Percentiles rank a stretch among this genome's conserved stretches.
These are phyloP conservation scores for Xylaria sp. DNA, from an alignment of 2,329 filamentous ascomycete genomes.

Conservation along the genomic window DNA sequence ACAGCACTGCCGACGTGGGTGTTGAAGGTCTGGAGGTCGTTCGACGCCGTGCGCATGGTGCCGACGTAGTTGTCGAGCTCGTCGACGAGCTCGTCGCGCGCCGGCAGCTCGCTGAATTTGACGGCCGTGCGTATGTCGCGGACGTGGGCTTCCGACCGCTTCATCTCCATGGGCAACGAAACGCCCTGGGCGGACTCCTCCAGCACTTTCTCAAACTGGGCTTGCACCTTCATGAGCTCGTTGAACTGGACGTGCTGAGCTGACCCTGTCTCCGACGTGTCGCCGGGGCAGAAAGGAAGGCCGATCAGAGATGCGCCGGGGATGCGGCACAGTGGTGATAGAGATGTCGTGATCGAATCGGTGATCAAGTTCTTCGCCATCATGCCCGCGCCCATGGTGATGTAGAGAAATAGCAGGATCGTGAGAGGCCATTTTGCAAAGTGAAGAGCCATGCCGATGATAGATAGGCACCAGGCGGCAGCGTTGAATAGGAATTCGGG, in stretches of 20 bases:
- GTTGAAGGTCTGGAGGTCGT: constrained; percentile 75
- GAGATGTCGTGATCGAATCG: constrained; percentile 59
- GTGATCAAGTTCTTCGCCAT: constrained; percentile 65
- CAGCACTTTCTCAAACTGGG: constrained; percentile 75
- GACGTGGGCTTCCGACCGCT: constrained; percentile 72
- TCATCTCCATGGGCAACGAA: constrained; percentile 76
- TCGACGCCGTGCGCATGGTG: constrained; percentile 64
- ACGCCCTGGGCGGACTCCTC: constrained; percentile 67
- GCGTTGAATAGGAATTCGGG: constrained; percentile 45
- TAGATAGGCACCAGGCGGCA: constrained; percentile 54
- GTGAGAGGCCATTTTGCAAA: constrained; percentile 68
- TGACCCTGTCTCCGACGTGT: constrained; percentile 28
- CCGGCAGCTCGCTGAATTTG: constrained; percentile 67
- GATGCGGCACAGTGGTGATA: constrained; percentile 71
- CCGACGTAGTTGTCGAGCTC: constrained; percentile 80
- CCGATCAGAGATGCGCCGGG: constrained; percentile 65
- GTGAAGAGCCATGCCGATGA: constrained; percentile 61
- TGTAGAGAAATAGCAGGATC: constrained; percentile 61
- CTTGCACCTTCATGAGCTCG: constrained; percentile 72
- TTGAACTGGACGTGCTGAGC: constrained; percentile 65
- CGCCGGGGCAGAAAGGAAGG: constrained; percentile 63
- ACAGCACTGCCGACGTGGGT: constrained; percentile 73
- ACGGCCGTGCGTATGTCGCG: constrained; percentile 75
- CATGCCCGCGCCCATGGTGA: constrained; percentile 61
- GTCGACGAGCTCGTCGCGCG: constrained; percentile 69